Evolutionary conservation across 108 stramenopile genomes (phyloP).

Genomic region (Cylindrotheca closterium): DNA sequence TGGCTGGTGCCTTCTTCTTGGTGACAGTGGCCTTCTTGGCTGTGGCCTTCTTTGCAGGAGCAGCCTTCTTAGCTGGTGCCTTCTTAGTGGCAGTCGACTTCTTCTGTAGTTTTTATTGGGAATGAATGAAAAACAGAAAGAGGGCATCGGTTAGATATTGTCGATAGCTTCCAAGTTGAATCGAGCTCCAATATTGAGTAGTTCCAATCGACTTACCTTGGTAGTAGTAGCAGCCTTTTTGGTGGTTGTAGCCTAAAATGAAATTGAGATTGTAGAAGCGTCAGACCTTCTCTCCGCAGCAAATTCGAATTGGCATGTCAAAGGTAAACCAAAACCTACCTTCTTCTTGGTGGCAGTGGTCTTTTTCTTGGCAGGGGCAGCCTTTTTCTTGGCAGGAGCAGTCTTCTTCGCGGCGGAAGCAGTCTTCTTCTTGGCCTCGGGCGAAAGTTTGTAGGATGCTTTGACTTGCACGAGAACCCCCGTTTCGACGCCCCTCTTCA

Average conservation of each 20-base stretch:
- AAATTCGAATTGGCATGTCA: too few relatives aligned
- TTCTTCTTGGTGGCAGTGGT: conserved; percentile 22
- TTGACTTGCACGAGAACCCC: conserved; percentile 67
- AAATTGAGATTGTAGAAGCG: too few relatives aligned
- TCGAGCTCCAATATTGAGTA: too few relatives aligned
- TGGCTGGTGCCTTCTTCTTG: conserved; percentile 17
- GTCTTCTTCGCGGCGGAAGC: conserved; percentile 15
- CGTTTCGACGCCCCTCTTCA: conserved; percentile 66
- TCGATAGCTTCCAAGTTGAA: too few relatives aligned
- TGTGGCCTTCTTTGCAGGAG: neutral
- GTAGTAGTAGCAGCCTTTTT: conserved; percentile 9
- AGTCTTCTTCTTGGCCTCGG: conserved; percentile 51
- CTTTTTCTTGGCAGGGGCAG: conserved; percentile 20
- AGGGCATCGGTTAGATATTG: too few relatives aligned
- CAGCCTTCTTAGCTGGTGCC: conserved; percentile 8
- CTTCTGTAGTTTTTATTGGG: neutral
- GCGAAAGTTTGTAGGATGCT: conserved; percentile 69
- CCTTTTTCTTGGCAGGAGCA: conserved; percentile 16
- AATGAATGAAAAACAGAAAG: neutral
- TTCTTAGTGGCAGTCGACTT: conserved; percentile 4
- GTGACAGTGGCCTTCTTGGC: conserved; percentile 5
- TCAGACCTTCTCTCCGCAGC: too few relatives aligned
- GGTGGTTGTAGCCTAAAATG: conserved; percentile 1
- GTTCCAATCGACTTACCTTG: conserved; percentile 9
- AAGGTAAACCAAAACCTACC: too few relatives aligned